Evolutionary conservation across 371 early-diverging fungal genomes (phyloP).

Genomic region (Mucor ambiguus): DNA sequence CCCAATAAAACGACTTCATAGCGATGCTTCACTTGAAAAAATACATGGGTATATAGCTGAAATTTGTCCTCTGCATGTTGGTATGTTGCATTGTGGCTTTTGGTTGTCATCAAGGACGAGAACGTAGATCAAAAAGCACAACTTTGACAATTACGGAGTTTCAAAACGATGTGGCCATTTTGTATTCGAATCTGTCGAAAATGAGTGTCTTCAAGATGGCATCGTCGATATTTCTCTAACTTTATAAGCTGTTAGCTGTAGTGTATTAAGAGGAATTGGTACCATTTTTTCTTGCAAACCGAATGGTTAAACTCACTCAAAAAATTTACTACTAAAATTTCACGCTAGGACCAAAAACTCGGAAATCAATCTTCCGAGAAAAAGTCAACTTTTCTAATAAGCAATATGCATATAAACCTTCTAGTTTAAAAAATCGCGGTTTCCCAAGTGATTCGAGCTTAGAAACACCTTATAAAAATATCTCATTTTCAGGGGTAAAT

Average conservation of each 20-base stretch:
- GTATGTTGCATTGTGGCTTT: background rate
- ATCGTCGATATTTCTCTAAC: background rate
- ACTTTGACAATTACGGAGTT: background rate
- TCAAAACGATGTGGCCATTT: background rate
- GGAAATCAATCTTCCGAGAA: background rate
- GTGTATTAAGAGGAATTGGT: background rate
- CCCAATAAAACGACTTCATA: background rate
- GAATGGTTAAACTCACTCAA: background rate
- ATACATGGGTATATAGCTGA: background rate
- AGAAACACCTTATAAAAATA: background rate
- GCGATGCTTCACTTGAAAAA: background rate
- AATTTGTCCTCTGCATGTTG: background rate
- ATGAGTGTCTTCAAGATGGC: background rate
- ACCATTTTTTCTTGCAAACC: background rate
- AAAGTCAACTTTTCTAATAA: background rate
- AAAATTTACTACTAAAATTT: background rate
- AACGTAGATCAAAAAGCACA: background rate
- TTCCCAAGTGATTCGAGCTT: too few species aligned
- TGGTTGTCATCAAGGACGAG: background rate
- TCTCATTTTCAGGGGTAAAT: constrained; percentile 1
- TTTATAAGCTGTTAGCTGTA: background rate
- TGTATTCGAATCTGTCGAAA: background rate
- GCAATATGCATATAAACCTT: background rate
- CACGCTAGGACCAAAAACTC: background rate
- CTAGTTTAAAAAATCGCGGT: background rate